A percentile compares a stretch with the other conserved stretches of the same genome.
phyloP scores from a whole-genome alignment of 2,329 filamentous ascomycete genomes.

The Aspergillus sp. region DNA sequence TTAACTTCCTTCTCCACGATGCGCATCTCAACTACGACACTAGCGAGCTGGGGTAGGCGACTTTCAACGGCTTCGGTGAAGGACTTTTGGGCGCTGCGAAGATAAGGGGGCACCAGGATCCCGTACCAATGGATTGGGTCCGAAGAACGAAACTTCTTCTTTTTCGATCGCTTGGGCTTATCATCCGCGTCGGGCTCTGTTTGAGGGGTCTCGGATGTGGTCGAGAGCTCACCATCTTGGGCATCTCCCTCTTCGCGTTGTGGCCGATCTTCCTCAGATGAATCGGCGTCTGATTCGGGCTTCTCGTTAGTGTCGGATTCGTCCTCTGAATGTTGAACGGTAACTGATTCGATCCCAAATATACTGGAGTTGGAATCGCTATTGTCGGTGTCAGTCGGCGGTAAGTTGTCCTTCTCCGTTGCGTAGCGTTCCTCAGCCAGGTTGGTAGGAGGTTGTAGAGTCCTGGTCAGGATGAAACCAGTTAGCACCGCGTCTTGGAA shows the following conservation, averaged over 20 bases:
- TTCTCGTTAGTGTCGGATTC: constrained; percentile 7
- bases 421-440: neutral
- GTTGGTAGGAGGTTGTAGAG: constrained; percentile 13
- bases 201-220: constrained; percentile 6
- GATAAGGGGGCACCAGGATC: constrained; percentile 48
- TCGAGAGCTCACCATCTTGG: neutral
- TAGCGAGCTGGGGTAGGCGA: constrained; percentile 41
- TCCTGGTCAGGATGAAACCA: constrained; percentile 9
- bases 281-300: neutral
- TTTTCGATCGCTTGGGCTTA: constrained; percentile 25
- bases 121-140: constrained; percentile 54
- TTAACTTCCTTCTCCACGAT: constrained; percentile 43
- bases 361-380: constrained; percentile 2
- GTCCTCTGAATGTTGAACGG: constrained; percentile 10
- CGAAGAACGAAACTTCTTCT: constrained; percentile 33
- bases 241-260: neutral
- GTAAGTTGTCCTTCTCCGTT: neutral
- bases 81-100: constrained; percentile 47
- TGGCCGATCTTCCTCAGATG: neutral
- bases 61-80: constrained; percentile 45
- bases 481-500: constrained; percentile 6
- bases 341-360: constrained; percentile 15
- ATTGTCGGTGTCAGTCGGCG: constrained; percentile 9
- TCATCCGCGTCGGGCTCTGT: constrained; percentile 9
- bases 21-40: constrained; percentile 43